These are phyloP conservation scores for Ophidiomyces ophidiicola DNA, from an alignment of 2,329 filamentous ascomycete genomes.

Conservation along the genomic window DNA sequence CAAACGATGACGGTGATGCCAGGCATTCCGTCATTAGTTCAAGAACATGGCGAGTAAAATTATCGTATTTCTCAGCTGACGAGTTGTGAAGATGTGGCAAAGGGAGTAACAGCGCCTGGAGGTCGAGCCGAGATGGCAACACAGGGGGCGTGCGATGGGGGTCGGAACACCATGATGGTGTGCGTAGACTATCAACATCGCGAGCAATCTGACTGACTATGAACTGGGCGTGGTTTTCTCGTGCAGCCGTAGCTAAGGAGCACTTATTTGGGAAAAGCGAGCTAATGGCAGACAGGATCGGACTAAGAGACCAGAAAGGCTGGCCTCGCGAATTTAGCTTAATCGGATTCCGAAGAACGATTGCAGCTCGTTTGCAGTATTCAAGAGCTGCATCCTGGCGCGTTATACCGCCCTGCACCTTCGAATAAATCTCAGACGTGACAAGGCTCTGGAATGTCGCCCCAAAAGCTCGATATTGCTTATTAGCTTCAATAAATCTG, in stretches of 20 bases:
- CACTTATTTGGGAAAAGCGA: not conserved
- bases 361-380: not conserved
- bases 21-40: constrained; percentile 1
- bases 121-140: not conserved
- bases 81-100: constrained; percentile 6
- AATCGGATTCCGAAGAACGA: constrained; percentile 1
- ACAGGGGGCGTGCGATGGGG: constrained; percentile 2
- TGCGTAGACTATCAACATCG: constrained; percentile 4
- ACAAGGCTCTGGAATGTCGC: not conserved
- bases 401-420: not conserved
- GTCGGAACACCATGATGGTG: constrained; percentile 1
- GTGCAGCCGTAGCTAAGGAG: not conserved
- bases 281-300: not conserved
- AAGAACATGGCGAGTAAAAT: not conserved
- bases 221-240: not conserved
- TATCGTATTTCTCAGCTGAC: not conserved
- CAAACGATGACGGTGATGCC: not conserved
- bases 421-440: not conserved
- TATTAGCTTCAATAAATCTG: not conserved
- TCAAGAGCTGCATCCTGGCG: not conserved
- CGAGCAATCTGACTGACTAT: not conserved
- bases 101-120: constrained; percentile 8
- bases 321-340: not conserved
- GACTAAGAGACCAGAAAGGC: not conserved
- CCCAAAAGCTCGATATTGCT: not conserved